Percentiles rank a stretch among this genome's conserved stretches.
These are phyloP conservation scores for Fraxinus baroniana DNA, from an alignment of 305 asterid genomes.

Conservation along the genomic window DNA sequence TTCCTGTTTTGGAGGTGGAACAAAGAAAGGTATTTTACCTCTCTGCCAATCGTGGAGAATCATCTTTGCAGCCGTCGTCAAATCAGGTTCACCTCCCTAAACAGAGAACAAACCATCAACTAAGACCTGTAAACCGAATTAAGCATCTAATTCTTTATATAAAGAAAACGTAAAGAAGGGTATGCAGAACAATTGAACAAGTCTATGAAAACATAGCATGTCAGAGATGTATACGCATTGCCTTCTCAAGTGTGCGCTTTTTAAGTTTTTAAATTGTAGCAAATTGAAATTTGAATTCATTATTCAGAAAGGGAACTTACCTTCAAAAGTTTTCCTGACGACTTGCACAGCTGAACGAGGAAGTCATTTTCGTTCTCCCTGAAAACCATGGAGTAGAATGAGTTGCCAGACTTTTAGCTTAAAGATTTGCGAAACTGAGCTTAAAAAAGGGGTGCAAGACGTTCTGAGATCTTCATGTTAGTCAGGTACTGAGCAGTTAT, in stretches of 20 bases:
- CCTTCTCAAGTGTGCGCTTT: not conserved
- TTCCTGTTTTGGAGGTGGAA: slow-evolving; percentile 74
- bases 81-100: slow-evolving; percentile 97
- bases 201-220: not conserved
- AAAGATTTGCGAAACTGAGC: not conserved
- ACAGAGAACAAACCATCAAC: slow-evolving; percentile 1
- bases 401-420: not conserved
- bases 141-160: not conserved
- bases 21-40: slow-evolving; percentile 83
- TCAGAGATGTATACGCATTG: not conserved
- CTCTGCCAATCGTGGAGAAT: slow-evolving; percentile 97
- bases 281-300: not conserved
- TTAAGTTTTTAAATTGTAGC: not conserved
- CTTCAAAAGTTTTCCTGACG: slow-evolving; percentile 81
- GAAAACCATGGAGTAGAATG: slow-evolving; percentile 25
- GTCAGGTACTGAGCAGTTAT: not conserved
- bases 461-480: not conserved
- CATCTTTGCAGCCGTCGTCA: slow-evolving; percentile 87
- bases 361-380: slow-evolving; percentile 86
- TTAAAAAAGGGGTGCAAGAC: not conserved
- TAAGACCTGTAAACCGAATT: not conserved
- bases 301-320: slow-evolving; percentile 29
- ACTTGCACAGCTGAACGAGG: slow-evolving; percentile 83
- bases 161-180: not conserved
- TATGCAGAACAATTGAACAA: not conserved